Evolutionary conservation across 176 grass and related monocot species (phyloP).

Genomic region (Avena atlantica): DNA sequence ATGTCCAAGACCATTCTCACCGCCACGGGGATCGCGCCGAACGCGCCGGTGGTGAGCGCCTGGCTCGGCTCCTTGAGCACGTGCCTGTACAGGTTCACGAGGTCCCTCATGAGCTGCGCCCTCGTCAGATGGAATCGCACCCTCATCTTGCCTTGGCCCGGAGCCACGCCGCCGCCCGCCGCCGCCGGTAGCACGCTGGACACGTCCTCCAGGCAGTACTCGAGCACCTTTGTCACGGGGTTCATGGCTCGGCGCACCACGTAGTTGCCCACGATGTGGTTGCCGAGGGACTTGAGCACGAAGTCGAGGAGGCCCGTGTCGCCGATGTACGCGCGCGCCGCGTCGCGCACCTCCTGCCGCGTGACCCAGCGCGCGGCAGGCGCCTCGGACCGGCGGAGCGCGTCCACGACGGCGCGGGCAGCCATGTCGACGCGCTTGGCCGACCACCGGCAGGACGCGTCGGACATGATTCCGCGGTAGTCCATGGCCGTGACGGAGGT

Average conservation of each 20-base stretch:
- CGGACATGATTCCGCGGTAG: slow-evolving; percentile 73
- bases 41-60: slow-evolving; percentile 45
- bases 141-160: slow-evolving; percentile 52
- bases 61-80: slow-evolving; percentile 59
- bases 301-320: slow-evolving; percentile 94
- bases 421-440: slow-evolving; percentile 85
- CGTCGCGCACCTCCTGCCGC: slow-evolving; percentile 89
- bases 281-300: slow-evolving; percentile 91
- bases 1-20: slow-evolving; percentile 72
- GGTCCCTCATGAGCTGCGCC: slow-evolving; percentile 72
- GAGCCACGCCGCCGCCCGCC: slow-evolving; percentile 25
- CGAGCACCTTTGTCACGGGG: slow-evolving; percentile 90
- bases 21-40: slow-evolving; percentile 61
- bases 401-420: slow-evolving; percentile 80
- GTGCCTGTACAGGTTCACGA: slow-evolving; percentile 61
- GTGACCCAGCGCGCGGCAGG: slow-evolving; percentile 73
- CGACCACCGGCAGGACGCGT: slow-evolving; percentile 85
- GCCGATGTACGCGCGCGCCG: slow-evolving; percentile 77
- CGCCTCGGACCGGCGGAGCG: slow-evolving; percentile 65
- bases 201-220: slow-evolving; percentile 92
- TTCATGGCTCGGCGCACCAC: slow-evolving; percentile 88
- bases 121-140: slow-evolving; percentile 76
- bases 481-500: slow-evolving; percentile 62
- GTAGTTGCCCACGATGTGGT: slow-evolving; percentile 85
- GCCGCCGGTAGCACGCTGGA: slow-evolving; percentile 63